phyloP scores from a whole-genome alignment of 1,139 yeast genomes.

The Pichia inconspicua region DNA sequence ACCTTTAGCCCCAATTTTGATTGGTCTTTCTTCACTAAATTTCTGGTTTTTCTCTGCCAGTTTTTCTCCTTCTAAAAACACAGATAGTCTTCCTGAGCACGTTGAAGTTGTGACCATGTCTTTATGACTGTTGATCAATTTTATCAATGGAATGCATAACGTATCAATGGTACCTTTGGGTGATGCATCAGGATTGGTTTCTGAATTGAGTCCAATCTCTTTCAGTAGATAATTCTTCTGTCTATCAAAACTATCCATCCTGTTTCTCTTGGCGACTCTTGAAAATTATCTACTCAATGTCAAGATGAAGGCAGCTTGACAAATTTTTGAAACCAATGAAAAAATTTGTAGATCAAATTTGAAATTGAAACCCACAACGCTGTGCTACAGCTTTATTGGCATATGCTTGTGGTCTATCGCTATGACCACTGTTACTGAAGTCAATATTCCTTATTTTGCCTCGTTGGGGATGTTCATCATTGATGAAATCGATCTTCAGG shows the following conservation, averaged over 20 bases:
- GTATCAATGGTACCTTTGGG: slow-evolving; percentile 82
- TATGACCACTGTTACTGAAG: neutral
- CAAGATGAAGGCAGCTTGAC: neutral
- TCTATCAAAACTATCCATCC: slow-evolving; percentile 44
- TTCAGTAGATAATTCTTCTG: slow-evolving; percentile 53
- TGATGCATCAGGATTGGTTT: slow-evolving; percentile 51
- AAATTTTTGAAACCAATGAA: neutral
- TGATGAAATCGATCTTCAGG: slow-evolving; percentile 69
- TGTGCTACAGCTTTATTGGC: too few species aligned
- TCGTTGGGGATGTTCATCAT: slow-evolving; percentile 86
- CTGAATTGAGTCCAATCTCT: slow-evolving; percentile 42
- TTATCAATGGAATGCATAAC: slow-evolving; percentile 61
- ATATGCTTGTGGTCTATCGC: too few species aligned
- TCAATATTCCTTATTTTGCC: slow-evolving; percentile 33
- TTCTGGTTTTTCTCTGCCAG: slow-evolving; percentile 16
- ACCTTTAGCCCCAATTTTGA: slow-evolving; percentile 72
- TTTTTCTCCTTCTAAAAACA: slow-evolving; percentile 61
- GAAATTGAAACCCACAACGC: too few species aligned
- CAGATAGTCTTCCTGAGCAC: slow-evolving; percentile 81
- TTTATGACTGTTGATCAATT: slow-evolving; percentile 50
- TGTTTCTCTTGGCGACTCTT: neutral
- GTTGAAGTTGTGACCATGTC: slow-evolving; percentile 83
- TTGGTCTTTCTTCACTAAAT: neutral
- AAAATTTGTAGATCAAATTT: too few species aligned
- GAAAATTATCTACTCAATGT: too few species aligned